Evolutionary conservation across 257 asterid species (phyloP), one percentile per base, ranked within the genome.

Genomic region (Eustoma russellianum): DNA sequence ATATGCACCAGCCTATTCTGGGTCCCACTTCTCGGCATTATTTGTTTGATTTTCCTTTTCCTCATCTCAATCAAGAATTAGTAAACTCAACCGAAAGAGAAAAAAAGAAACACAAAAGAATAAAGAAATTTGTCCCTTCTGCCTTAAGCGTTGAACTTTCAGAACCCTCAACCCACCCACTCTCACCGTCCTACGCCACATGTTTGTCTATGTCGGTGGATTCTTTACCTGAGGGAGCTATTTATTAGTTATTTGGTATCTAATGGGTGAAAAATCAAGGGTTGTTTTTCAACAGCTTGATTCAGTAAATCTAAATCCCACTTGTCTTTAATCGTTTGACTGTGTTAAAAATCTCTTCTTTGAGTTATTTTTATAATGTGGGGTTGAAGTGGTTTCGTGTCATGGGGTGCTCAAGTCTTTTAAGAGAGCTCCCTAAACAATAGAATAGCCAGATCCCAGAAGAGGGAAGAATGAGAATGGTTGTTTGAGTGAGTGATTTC

Each of bases 341-440:
- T 61, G 63, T 68, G 94, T 79, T 86, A 64, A 66, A 24, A 24
- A 62, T 52, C 63, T 70, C 79, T 86, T 52, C 67, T 77, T 74
- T 82, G 86, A 74, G 74, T 66, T 66, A 64, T 79, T 79, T 38
- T 38, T 73, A 69, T 61, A 66, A 56, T 71, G 73, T 44, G 75
- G 72, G 72, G 75, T 51, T 62, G 75, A 67, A 60, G 70, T 68
- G 75, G 70, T 70, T 68, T 74, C 74, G 60, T 67, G 78, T 72
- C 62, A 63, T 71, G 64, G 63, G 73, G 50, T 64, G 48, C 49
- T 59, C 49, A 59, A 56, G 69, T 62, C 61, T 38, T 7, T 67
- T 54, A 72, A 67, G 63, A 50, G 68, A 53, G 56, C 50, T 52
- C 61, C 45, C 10, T 64, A 41, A 53, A 47, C 62, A 46, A 48